phyloP scores from a whole-genome alignment of 2,329 filamentous ascomycete species.

The Cephalotrichum gorgonifer region DNA sequence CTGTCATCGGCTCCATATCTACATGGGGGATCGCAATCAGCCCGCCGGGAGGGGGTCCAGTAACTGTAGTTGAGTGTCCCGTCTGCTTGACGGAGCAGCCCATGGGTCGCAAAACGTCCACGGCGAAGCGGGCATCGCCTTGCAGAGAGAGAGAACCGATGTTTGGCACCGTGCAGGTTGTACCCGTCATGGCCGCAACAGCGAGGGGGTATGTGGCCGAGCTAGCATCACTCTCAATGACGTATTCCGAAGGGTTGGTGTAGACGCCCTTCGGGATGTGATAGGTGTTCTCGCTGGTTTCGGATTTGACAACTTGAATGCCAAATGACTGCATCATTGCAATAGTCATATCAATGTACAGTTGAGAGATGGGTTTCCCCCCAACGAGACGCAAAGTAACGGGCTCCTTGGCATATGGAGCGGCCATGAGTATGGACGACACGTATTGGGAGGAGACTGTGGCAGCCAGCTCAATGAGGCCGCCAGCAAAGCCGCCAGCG shows the following conservation, averaged over 20 bases:
- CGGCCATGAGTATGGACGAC: slow-evolving; percentile 91
- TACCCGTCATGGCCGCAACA: slow-evolving; percentile 89
- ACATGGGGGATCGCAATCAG: slow-evolving; percentile 70
- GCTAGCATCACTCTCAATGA: slow-evolving; percentile 93
- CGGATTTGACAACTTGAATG: slow-evolving; percentile 65
- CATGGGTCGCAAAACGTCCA: slow-evolving; percentile 86
- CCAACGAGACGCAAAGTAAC: slow-evolving; percentile 85
- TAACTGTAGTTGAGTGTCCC: slow-evolving; percentile 80
- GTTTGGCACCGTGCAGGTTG: slow-evolving; percentile 90
- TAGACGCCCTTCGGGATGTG: slow-evolving; percentile 82
- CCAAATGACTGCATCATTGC: slow-evolving; percentile 96
- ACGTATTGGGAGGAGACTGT: slow-evolving; percentile 99
- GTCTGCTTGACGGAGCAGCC: slow-evolving; percentile 85
- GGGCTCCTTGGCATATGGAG: slow-evolving; percentile 88
- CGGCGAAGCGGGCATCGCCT: slow-evolving; percentile 87
- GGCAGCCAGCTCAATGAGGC: slow-evolving; percentile 81
- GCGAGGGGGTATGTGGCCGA: slow-evolving; percentile 94
- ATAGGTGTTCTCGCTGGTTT: slow-evolving; percentile 79
- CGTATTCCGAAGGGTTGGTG: slow-evolving; percentile 73
- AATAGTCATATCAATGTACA: slow-evolving; percentile 98
- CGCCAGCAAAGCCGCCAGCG: slow-evolving; percentile 72
- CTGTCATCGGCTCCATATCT: slow-evolving; percentile 99
- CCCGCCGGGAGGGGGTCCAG: slow-evolving; percentile 65
- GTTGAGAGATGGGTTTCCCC: slow-evolving; percentile 94
- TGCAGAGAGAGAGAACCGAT: slow-evolving; percentile 88